A percentile compares a stretch with the other conserved stretches of the same genome.
Conservation (phyloP, 179 eudicot species). For the Beta corolliflora region DNA sequence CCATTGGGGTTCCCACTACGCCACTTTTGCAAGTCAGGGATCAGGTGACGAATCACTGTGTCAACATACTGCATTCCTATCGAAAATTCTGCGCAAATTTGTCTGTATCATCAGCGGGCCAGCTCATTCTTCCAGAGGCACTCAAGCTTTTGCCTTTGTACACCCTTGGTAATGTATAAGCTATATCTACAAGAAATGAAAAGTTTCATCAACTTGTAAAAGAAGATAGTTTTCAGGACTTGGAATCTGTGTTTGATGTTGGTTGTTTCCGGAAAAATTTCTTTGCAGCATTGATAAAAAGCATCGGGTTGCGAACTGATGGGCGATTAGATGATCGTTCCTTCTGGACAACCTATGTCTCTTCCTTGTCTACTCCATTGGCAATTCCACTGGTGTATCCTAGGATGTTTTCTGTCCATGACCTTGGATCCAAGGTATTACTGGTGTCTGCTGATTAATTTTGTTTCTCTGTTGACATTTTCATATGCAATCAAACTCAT, state of each 20-base stretch:
- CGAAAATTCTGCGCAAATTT: conserved; percentile 85
- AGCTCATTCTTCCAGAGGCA: conserved; percentile 97
- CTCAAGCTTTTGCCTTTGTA: conserved; percentile 92
- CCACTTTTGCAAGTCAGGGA: conserved; percentile 84
- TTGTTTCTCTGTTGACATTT: not conserved
- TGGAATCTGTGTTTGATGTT: not conserved
- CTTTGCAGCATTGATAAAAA: conserved; percentile 69
- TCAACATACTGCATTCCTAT: conserved; percentile 78
- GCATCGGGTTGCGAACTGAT: conserved; percentile 69
- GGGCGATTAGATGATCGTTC: conserved; percentile 79
- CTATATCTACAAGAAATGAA: not conserved
- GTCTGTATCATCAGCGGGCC: conserved; percentile 79
- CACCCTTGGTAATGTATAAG: conserved; percentile 65
- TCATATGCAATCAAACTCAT: not conserved
- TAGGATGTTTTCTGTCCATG: conserved; percentile 83
- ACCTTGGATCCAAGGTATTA: conserved; percentile 71
- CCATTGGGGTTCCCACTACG: conserved; percentile 62
- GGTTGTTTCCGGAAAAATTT: not conserved
- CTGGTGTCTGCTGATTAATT: conserved; percentile 13
- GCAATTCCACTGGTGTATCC: conserved; percentile 96
- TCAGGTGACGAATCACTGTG: conserved; percentile 79
- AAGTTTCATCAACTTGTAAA: not conserved
- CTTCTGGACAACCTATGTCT: conserved; percentile 72
- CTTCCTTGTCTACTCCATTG: conserved; percentile 66
- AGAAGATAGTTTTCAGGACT: not conserved